Evolutionary conservation across 2,329 filamentous ascomycete genomes (phyloP).

Genomic region (Neonectria coccinea): DNA sequence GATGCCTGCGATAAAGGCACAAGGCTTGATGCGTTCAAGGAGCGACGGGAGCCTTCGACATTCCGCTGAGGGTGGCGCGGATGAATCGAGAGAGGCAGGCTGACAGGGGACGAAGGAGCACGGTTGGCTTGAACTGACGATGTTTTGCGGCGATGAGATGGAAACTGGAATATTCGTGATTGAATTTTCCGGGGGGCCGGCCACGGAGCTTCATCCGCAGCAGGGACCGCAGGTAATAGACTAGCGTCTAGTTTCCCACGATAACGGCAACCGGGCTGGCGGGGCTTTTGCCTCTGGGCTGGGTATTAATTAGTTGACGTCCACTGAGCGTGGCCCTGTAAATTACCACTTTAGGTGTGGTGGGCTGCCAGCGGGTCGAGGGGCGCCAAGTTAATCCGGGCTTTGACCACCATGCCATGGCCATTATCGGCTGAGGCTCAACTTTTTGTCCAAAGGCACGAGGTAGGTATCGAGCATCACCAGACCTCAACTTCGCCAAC

Average conservation of each 20-base stretch:
- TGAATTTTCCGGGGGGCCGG: conserved; percentile 29
- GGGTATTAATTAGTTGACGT: neutral
- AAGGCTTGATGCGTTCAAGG: conserved; percentile 18
- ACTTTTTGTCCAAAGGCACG: conserved; percentile 4
- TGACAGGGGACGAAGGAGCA: conserved; percentile 6
- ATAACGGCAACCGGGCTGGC: conserved; percentile 20
- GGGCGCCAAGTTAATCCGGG: conserved; percentile 27
- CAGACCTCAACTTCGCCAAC: conserved; percentile 7
- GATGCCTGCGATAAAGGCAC: conserved; percentile 16
- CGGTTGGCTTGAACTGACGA: conserved; percentile 22
- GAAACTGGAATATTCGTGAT: conserved; percentile 6
- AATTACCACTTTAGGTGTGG: neutral
- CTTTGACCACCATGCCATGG: neutral
- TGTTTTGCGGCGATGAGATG: conserved; percentile 18
- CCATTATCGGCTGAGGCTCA: conserved; percentile 17
- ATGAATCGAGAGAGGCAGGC: conserved; percentile 16
- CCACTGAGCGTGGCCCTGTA: neutral
- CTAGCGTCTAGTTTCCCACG: neutral
- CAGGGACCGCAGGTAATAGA: conserved; percentile 6
- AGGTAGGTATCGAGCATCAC: neutral
- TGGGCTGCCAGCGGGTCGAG: neutral
- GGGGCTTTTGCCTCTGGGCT: neutral
- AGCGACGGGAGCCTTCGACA: conserved; percentile 25
- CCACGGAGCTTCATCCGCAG: conserved; percentile 19
- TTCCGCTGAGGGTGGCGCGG: conserved; percentile 22